Conservation (phyloP, 2,329 filamentous ascomycete genomes). For the Fusarium haematococcum region DNA sequence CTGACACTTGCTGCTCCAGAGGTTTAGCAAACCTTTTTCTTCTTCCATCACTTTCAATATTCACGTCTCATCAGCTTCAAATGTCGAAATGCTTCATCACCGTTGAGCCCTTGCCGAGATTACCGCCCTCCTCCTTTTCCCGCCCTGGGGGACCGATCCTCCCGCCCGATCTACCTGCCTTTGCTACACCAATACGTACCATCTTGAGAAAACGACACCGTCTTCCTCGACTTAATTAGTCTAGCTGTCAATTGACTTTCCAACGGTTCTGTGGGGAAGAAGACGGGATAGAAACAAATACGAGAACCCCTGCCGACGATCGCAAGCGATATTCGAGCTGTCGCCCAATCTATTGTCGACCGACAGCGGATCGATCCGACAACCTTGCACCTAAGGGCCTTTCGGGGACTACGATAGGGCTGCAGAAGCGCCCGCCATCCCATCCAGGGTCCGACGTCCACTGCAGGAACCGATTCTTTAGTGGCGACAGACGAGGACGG, state of each 20-base stretch:
- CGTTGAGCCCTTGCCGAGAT: constrained; percentile 4
- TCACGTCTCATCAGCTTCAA: not conserved
- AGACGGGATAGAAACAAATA: constrained; percentile 2
- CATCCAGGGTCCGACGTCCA: constrained; percentile 25
- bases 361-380: constrained; percentile 29
- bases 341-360: constrained; percentile 23
- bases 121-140: not conserved
- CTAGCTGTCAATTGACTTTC: not conserved
- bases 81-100: constrained; percentile 16
- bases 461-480: constrained; percentile 37
- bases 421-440: constrained; percentile 27
- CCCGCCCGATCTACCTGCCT: not conserved
- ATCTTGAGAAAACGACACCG: not conserved
- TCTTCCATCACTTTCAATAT: not conserved
- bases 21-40: not conserved
- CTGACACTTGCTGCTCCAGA: not conserved
- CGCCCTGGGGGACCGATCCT: not conserved
- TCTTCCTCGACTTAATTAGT: not conserved
- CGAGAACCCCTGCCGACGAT: constrained; percentile 34
- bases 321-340: constrained; percentile 16
- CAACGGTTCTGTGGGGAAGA: constrained; percentile 1
- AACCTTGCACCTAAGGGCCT: constrained; percentile 25
- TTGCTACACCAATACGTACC: not conserved
- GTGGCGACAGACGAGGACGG: constrained; percentile 9
- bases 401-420: constrained; percentile 33